Percentiles rank a stretch among this genome's conserved stretches.
Conservation (phyloP, 345 rosid genomes). For the Syzygium oleosum region DNA sequence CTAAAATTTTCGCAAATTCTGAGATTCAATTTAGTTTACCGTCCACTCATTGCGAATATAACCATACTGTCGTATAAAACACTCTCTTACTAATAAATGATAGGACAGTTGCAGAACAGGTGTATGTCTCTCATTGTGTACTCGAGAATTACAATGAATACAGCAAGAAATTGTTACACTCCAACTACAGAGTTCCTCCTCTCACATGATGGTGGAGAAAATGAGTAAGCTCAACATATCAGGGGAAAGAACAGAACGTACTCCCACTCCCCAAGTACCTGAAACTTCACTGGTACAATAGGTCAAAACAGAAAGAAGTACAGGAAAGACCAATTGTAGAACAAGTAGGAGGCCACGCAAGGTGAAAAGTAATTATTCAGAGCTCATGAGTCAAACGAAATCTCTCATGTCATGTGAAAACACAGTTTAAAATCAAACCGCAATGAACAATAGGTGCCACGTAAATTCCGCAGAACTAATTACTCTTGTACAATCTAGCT, state of each 20-base stretch:
- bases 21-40: not conserved
- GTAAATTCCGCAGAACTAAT: not conserved
- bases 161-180: not conserved
- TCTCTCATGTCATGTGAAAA: not conserved
- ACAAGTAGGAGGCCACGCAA: not conserved
- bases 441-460: not conserved
- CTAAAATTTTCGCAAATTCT: not conserved
- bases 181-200: not conserved
- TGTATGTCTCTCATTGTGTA: not conserved
- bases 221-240: not conserved
- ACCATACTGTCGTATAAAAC: not conserved
- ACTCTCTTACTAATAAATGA: not conserved
- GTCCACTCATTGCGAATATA: not conserved
- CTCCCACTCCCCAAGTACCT: not conserved
- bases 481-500: not conserved
- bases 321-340: not conserved
- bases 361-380: not conserved
- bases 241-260: not conserved
- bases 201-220: not conserved
- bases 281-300: not conserved
- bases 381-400: not conserved
- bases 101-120: not conserved
- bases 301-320: not conserved
- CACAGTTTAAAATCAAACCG: not conserved
- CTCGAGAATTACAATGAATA: not conserved